Conservation (phyloP, 177 flowering plant genomes). For the Vitis hybrid region DNA sequence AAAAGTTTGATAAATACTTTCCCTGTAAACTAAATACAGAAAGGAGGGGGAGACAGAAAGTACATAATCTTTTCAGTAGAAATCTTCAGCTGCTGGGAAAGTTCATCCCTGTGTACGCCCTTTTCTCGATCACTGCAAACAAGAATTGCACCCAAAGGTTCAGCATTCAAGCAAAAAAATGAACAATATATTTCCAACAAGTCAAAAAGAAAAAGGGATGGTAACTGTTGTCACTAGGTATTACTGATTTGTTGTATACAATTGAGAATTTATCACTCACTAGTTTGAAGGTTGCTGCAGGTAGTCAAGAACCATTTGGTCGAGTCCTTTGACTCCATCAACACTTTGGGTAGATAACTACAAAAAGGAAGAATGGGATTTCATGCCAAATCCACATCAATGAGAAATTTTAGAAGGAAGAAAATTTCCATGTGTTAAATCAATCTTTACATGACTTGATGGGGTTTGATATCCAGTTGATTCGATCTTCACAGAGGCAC, state of each 20-base stretch:
- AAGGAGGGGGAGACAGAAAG: slow-evolving; percentile 6
- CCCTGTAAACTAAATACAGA: not conserved
- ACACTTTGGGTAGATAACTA: slow-evolving; percentile 35
- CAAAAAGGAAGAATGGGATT: not conserved
- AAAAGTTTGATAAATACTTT: too few relatives aligned
- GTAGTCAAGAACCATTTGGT: slow-evolving; percentile 51
- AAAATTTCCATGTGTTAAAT: too few relatives aligned
- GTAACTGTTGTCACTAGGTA: too few relatives aligned
- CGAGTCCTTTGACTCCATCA: slow-evolving; percentile 45
- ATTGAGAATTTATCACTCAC: slow-evolving; percentile 30
- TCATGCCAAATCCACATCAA: not conserved
- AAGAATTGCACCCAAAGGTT: not conserved
- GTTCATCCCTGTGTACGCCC: slow-evolving; percentile 47
- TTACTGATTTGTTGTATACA: not conserved
- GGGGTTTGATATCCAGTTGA: slow-evolving; percentile 28
- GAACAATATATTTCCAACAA: not conserved
- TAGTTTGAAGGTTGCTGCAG: slow-evolving; percentile 51
- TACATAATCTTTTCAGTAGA: slow-evolving; percentile 51
- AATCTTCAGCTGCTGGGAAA: slow-evolving; percentile 38
- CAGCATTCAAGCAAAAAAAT: not conserved
- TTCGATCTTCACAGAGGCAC: slow-evolving; percentile 25
- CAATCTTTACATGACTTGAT: slow-evolving; percentile 32
- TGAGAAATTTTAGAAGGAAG: not conserved
- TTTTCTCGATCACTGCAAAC: slow-evolving; percentile 36
- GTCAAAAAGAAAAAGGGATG: not conserved